Base-by-base conservation (phyloP, 2,329 filamentous ascomycete species). In the Mycosphaerella arachidis region DNA sequence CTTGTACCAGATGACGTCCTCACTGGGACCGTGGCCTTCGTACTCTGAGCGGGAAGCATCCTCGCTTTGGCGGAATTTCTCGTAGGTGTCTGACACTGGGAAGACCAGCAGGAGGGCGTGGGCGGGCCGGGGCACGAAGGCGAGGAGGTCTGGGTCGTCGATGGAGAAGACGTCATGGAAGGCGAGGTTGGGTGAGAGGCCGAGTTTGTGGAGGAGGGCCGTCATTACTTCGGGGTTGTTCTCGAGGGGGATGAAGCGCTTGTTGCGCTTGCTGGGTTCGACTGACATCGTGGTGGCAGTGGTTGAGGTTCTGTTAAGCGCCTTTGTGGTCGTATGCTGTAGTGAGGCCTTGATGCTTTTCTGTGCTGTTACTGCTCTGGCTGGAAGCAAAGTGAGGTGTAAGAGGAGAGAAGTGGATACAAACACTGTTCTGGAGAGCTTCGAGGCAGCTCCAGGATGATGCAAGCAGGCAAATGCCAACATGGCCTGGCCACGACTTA, bases 91-190 rank as follows among this genome's bases (percentile, higher is more conserved):
- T 56, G 85, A 91, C 64, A 96, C 83, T 66, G 94, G 93, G 75
- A 97, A 96, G 65, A 97, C 92, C 68, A 97, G 88, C 33, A 97
- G 86, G 16, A 97, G 85, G 6, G 93, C 93, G 65, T 92, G 84
- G 1, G 91, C 90, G 2, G 94, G 94, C 1, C 92, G 90, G 0
- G 94, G 92, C 43, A 97, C 86, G 76, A 96, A 92, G 62, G 86
- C 84, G 55, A 97, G 86, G 43, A 97, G 84, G 55, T 92, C 87
- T 0, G 90, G 86, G 55, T 97, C 92, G 65, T 89, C 88, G 71
- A 97, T 87, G 67, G 88, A 92, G 83, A 88, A 97, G 74, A 97
- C 91, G 76, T 97, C 93, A 80, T 95, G 88, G 77, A 96, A 87
- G 69, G 85, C 82, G 50, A 97, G 83, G 29, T 83, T 80, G n/a